A percentile compares a stretch with the other conserved stretches of the same genome.
Conservation (phyloP, 2,329 filamentous ascomycete genomes). For the Pseudogymnoascus verrucosus region DNA sequence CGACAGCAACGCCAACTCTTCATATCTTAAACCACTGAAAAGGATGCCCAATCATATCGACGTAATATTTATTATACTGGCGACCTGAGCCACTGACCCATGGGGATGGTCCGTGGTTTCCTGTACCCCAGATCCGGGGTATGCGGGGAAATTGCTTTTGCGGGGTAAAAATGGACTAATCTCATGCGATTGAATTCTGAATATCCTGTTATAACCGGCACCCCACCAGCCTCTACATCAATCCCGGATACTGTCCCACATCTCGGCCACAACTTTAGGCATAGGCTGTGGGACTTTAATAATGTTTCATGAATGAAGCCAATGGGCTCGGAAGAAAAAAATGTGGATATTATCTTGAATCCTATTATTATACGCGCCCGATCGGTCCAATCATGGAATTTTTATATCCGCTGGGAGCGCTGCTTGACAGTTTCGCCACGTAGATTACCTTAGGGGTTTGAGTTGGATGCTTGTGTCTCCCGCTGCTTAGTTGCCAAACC, state of each 20-base stretch:
- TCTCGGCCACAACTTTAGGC: neutral
- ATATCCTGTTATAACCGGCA: neutral
- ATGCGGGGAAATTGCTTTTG: neutral
- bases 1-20: neutral
- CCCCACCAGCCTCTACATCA: neutral
- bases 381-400: neutral
- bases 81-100: neutral
- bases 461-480: neutral
- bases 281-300: neutral
- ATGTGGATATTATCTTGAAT: neutral
- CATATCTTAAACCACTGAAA: neutral
- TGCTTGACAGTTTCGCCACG: neutral
- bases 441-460: neutral
- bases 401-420: neutral
- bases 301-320: neutral
- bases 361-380: neutral
- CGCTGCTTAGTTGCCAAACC: neutral
- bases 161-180: neutral
- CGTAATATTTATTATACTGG: neutral
- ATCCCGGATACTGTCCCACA: neutral
- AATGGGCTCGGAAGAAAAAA: neutral
- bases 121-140: neutral
- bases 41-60: neutral
- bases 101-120: neutral
- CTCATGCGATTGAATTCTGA: neutral